Conservation (phyloP, 768 basidiomycete species). For the Boletus vermiculosoides region DNA sequence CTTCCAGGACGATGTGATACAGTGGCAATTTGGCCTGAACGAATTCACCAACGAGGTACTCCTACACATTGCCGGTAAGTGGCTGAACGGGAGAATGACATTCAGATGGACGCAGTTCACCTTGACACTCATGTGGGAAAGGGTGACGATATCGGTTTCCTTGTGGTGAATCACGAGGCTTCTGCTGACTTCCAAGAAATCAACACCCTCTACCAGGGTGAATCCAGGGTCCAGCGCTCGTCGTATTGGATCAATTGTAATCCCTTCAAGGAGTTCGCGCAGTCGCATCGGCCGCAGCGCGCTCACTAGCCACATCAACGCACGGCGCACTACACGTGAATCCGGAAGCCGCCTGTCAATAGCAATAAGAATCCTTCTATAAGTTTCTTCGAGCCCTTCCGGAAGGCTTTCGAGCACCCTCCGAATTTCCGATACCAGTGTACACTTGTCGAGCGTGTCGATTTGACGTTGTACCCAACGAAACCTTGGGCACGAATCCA, state of each 20-base stretch:
- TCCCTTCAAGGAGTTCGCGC: conserved; percentile 7
- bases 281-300: conserved; percentile 9
- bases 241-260: conserved; percentile 1
- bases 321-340: conserved; percentile 1
- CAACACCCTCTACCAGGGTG: not conserved
- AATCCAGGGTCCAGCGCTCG: conserved; percentile 2
- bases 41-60: conserved; percentile 14
- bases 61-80: not conserved
- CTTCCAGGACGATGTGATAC: too few relatives aligned
- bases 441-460: too few relatives aligned
- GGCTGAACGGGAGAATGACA: too few relatives aligned
- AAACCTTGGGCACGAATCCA: too few relatives aligned
- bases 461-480: too few relatives aligned
- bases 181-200: conserved; percentile 4
- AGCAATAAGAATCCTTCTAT: conserved; percentile 3
- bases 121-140: conserved; percentile 22
- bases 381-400: too few relatives aligned
- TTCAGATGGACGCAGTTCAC: not conserved
- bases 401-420: too few relatives aligned
- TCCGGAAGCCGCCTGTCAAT: not conserved
- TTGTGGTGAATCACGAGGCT: too few relatives aligned
- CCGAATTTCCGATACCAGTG: too few relatives aligned
- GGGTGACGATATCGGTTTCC: too few relatives aligned
- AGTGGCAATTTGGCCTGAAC: not conserved
- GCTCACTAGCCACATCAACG: conserved; percentile 12